Evolutionary conservation across 345 rosid species (phyloP), one percentile per base, ranked within the genome.

Genomic region (Corymbia maculata): DNA sequence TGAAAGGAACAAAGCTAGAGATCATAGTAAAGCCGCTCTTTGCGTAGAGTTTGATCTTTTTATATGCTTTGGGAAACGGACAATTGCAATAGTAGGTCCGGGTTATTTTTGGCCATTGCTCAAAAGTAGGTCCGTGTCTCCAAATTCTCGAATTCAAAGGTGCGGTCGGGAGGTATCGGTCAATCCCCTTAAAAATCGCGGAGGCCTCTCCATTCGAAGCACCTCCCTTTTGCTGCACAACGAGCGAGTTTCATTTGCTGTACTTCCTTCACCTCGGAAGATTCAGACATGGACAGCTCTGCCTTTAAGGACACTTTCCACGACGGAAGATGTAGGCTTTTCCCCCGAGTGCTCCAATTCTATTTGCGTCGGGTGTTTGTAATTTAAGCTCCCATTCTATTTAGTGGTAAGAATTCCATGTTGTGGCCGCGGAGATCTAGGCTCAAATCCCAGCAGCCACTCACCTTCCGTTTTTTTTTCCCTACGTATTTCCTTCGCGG

Each of bases 361-460:
- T 36, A 36, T 36, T 36, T 36, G 42, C 42, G 42, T 36, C 42
- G 42, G 42, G 42, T 36, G 4, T 36, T 36, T 4, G 42, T 36
- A 36, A 36, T 36, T 36, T 36, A 36, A 36, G 42, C 4, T 36
- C 42, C 42, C 42, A 36, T 36, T 36, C 42, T 36, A 36, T 36
- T 36, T 95, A 93, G 98, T 95, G 96, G 97, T 94, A 21, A 95
- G 94, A 95, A 94, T 94, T 92, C 91, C 93, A 93, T 92, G 95
- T 94, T 94, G 95, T 96, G 96, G 95, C 96, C 95, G 94, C 93
- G 92, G 94, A 94, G 97, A 95, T 94, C 94, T 94, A 93, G 96
- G 95, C 96, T 95, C 94, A 94, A 96, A 94, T 94, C 95, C 96
- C 92, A 95, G 92, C 94, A 95, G 97, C 96, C 96, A 94, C 95